Percentiles rank a stretch among this genome's conserved stretches.
Conservation (phyloP, 176 grass and related monocot genomes). For the Oryza coarctata region DNA sequence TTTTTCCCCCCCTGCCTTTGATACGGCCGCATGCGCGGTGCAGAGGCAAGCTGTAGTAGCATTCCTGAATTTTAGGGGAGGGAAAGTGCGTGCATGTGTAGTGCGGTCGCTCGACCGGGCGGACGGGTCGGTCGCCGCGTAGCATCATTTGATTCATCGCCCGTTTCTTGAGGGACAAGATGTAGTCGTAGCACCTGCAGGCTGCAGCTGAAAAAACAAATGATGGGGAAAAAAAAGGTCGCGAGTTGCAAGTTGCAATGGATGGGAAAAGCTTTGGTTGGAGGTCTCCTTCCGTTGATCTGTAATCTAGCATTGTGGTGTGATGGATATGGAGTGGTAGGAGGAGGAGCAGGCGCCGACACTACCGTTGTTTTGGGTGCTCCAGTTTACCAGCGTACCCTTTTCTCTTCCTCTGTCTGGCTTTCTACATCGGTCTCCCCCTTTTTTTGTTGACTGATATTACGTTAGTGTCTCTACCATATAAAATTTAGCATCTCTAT, state of each 20-base stretch:
- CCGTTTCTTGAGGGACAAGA: slow-evolving; percentile 20
- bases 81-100: background rate
- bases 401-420: background rate
- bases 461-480: background rate
- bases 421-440: background rate
- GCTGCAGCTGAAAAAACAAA: too few relatives aligned
- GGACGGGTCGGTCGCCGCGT: background rate
- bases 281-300: background rate
- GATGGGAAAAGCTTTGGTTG: background rate
- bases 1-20: background rate
- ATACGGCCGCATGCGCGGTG: background rate
- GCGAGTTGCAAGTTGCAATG: too few relatives aligned
- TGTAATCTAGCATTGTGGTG: background rate
- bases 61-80: background rate
- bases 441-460: background rate
- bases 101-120: too few relatives aligned
- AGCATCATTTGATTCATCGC: background rate
- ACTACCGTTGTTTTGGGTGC: background rate
- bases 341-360: too few relatives aligned
- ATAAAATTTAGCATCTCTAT: too few relatives aligned
- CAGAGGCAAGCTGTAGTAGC: background rate
- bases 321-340: background rate
- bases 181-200: background rate
- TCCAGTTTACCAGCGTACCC: background rate
- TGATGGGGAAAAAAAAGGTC: background rate